These are phyloP conservation scores for Lactarius hengduanensis DNA, from an alignment of 768 basidiomycete genomes.

Conservation along the genomic window DNA sequence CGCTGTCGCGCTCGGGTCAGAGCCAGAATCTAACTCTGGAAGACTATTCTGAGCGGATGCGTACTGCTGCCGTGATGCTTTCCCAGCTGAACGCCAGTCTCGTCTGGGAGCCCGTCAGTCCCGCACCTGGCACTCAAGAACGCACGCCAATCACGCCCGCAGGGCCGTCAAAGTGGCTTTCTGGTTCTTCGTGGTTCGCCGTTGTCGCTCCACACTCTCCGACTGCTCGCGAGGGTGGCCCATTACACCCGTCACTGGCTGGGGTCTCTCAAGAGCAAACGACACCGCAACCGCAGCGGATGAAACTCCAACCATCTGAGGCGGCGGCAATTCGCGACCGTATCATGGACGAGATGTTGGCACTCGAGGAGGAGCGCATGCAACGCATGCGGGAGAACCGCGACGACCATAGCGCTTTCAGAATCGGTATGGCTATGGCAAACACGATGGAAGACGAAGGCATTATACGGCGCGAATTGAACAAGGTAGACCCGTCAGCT, in stretches of 20 bases:
- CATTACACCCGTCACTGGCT: conserved; percentile 37
- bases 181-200: conserved; percentile 34
- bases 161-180: conserved; percentile 34
- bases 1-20: conserved; percentile 14
- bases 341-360: conserved; percentile 99
- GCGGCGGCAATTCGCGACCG: conserved; percentile 89
- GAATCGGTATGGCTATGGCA: conserved; percentile 35
- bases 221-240: conserved; percentile 24
- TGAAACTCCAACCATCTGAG: conserved; percentile 77
- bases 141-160: conserved; percentile 21
- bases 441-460: conserved; percentile 72
- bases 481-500: conserved; percentile 94
- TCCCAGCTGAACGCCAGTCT: conserved; percentile 89
- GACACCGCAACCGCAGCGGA: conserved; percentile 40
- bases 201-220: conserved; percentile 20
- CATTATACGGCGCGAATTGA: conserved; percentile 89
- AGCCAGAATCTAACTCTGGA: conserved; percentile 67
- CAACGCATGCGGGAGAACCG: conserved; percentile 77
- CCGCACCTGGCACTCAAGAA: conserved; percentile 24
- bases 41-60: conserved; percentile 98
- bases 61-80: conserved; percentile 97
- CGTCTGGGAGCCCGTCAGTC: conserved; percentile 50
- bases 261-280: conserved; percentile 30
- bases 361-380: conserved; percentile 96
- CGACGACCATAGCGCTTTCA: conserved; percentile 66